Conservation (phyloP, 306 rosid genomes). For the Luffa acutangula region DNA sequence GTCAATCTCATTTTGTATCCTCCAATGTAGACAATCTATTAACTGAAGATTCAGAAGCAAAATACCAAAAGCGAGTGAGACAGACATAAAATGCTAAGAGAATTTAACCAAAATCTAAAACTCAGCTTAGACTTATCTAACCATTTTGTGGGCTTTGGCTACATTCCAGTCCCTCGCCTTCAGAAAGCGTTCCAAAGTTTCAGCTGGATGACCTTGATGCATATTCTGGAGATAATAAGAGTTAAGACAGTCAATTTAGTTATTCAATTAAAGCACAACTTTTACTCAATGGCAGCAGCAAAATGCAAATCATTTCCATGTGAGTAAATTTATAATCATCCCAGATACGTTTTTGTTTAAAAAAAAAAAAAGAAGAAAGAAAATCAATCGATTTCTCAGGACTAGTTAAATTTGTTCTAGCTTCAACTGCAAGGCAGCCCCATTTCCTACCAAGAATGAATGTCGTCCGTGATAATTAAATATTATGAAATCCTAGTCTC, state of each 20-base stretch:
- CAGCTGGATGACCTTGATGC: constrained; percentile 65
- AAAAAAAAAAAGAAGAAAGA: background rate
- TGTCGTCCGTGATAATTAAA: background rate
- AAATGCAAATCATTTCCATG: background rate
- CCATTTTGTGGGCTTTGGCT: constrained; percentile 87
- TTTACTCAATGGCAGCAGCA: background rate
- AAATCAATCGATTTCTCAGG: background rate
- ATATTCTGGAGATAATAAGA: constrained; percentile 55
- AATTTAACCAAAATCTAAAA: background rate
- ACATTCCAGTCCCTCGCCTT: constrained; percentile 86
- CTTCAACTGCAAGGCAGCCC: constrained; percentile 8
- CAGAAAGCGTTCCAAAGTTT: constrained; percentile 64
- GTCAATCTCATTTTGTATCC: constrained; percentile 76
- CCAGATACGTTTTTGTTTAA: background rate
- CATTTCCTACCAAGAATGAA: background rate
- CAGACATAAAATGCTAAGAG: background rate
- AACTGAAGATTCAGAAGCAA: constrained; percentile 33
- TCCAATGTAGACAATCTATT: constrained; percentile 81
- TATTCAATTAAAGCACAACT: background rate
- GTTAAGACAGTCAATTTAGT: background rate
- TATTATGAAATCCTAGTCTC: background rate
- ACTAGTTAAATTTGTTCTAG: background rate
- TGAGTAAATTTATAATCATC: background rate
- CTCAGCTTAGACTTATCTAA: constrained; percentile 21
- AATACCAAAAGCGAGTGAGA: background rate